Conservation (phyloP, 768 basidiomycete genomes). For the Russula griseocarnosa region DNA sequence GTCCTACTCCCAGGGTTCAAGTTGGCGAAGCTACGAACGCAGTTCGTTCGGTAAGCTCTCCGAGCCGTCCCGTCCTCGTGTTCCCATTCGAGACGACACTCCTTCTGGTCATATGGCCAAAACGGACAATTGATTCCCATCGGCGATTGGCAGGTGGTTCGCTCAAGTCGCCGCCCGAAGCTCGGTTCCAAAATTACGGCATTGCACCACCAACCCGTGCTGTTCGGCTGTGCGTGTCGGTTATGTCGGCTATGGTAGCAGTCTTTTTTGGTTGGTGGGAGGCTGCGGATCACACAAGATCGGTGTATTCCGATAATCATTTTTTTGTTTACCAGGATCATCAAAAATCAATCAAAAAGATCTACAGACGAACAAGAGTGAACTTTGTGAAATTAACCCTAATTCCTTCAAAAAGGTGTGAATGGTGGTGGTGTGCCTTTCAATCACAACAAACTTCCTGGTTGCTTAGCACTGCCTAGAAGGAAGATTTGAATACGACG, state of each 20-base stretch:
- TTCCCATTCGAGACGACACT: constrained; percentile 1
- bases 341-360: too few species aligned
- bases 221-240: not conserved
- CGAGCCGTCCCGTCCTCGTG: not conserved
- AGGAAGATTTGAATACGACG: not conserved
- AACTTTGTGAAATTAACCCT: too few species aligned
- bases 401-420: too few species aligned
- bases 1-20: not conserved
- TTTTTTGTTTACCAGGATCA: not conserved
- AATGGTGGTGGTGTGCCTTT: not conserved
- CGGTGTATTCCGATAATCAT: not conserved
- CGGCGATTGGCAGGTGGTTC: not conserved
- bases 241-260: too few species aligned
- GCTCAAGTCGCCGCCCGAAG: not conserved
- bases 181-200: not conserved
- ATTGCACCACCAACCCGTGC: not conserved
- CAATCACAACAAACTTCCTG: not conserved
- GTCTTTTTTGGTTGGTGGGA: too few species aligned
- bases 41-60: not conserved
- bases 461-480: not conserved
- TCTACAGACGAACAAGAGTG: too few species aligned
- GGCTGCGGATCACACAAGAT: not conserved
- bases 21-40: not conserved
- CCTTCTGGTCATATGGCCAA: not conserved
- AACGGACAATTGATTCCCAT: not conserved